phyloP scores from a whole-genome alignment of 2,329 filamentous ascomycete genomes.

The Colletotrichum lini region DNA sequence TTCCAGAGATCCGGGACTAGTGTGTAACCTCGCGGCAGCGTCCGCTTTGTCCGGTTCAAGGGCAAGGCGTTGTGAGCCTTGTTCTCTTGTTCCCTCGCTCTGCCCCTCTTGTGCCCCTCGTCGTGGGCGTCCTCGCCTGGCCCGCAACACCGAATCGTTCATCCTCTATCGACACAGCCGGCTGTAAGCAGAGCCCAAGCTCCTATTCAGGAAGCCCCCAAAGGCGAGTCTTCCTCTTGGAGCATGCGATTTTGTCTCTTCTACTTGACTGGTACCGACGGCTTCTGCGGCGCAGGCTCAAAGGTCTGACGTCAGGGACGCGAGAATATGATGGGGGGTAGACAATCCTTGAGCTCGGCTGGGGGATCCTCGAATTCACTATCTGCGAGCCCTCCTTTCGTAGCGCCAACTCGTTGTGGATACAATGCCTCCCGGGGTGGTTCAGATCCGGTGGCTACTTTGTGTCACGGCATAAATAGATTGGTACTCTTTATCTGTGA shows the following conservation, averaged over 20 bases:
- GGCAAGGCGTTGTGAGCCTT: background rate
- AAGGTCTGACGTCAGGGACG: background rate
- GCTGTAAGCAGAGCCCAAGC: background rate
- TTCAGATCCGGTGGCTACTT: background rate
- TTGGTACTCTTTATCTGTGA: background rate
- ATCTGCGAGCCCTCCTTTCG: too few relatives aligned
- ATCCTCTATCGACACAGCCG: background rate
- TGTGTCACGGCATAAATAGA: background rate
- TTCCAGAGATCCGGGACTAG: slow-evolving; percentile 14
- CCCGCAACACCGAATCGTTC: too few relatives aligned
- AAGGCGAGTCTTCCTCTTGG: background rate
- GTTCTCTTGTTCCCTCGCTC: background rate
- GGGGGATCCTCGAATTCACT: too few relatives aligned
- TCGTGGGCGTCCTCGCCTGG: too few relatives aligned
- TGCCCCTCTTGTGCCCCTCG: background rate
- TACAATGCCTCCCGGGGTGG: background rate
- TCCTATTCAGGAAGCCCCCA: background rate
- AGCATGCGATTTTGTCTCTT: background rate
- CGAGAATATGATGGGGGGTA: background rate
- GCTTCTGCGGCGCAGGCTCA: background rate
- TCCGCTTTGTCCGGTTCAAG: background rate
- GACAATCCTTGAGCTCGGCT: too few relatives aligned
- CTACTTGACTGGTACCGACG: too few relatives aligned
- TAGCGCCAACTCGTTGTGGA: background rate
- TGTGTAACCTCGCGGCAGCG: slow-evolving; percentile 18